Evolutionary conservation across 805 yeast species (phyloP).

Genomic region (Candida germanica): DNA sequence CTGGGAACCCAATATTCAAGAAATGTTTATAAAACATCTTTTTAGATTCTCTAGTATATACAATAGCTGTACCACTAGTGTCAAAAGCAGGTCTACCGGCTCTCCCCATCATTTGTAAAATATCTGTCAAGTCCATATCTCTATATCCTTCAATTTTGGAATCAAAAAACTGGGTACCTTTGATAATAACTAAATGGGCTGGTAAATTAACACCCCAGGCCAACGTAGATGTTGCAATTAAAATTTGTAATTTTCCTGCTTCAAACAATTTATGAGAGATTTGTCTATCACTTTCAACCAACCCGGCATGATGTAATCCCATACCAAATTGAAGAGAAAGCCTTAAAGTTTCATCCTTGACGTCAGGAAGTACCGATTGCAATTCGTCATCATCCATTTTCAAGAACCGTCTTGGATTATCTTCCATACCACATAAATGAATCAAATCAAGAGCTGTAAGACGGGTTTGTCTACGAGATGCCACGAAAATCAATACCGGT

Average conservation of each 20-base stretch:
- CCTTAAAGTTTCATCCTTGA: slow-evolving; percentile 79
- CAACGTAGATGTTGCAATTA: slow-evolving; percentile 76
- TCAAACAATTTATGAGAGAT: slow-evolving; percentile 71
- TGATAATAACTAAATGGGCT: slow-evolving; percentile 73
- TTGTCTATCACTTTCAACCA: slow-evolving; percentile 69
- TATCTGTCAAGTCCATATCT: slow-evolving; percentile 82
- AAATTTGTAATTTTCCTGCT: slow-evolving; percentile 64
- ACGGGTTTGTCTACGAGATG: slow-evolving; percentile 79
- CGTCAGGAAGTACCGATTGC: slow-evolving; percentile 45
- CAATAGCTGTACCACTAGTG: slow-evolving; percentile 73
- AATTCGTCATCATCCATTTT: slow-evolving; percentile 65
- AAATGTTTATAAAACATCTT: slow-evolving; percentile 76
- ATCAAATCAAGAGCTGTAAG: slow-evolving; percentile 76
- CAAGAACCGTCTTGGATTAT: slow-evolving; percentile 68
- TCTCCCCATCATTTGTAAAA: slow-evolving; percentile 81
- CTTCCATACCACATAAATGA: slow-evolving; percentile 76
- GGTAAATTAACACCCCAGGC: slow-evolving; percentile 89
- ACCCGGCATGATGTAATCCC: slow-evolving; percentile 80
- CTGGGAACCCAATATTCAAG: slow-evolving; percentile 77
- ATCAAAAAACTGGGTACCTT: slow-evolving; percentile 70
- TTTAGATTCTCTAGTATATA: slow-evolving; percentile 71
- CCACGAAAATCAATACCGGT: slow-evolving; percentile 82
- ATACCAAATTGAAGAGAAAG: slow-evolving; percentile 76
- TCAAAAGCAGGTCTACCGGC: slow-evolving; percentile 84
- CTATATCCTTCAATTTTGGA: slow-evolving; percentile 64